Percentiles rank a stretch among this genome's conserved stretches.
phyloP scores from a whole-genome alignment of 768 basidiomycete genomes.

The Pholiota molesta region DNA sequence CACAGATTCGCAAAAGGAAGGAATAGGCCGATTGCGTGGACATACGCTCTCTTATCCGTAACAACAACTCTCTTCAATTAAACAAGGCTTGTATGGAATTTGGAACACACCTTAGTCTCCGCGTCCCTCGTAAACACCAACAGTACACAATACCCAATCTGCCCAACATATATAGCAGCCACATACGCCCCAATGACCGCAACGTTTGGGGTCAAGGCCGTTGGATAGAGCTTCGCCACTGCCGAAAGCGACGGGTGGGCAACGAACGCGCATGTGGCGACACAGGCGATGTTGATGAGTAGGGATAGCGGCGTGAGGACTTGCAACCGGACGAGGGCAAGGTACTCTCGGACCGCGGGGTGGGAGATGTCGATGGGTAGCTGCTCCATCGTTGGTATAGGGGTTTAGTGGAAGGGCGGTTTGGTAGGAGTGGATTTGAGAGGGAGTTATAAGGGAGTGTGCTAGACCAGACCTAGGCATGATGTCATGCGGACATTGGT shows the following conservation, averaged over 20 bases:
- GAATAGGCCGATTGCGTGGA: conserved; percentile 49
- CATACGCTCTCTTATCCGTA: background rate
- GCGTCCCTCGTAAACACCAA: conserved; percentile 70
- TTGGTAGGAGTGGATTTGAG: background rate
- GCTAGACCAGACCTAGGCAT: background rate
- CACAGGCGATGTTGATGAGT: conserved; percentile 75
- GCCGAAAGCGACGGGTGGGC: conserved; percentile 64
- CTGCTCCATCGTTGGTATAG: conserved; percentile 43
- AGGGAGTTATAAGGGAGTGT: background rate
- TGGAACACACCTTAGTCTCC: conserved; percentile 72
- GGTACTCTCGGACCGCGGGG: conserved; percentile 66
- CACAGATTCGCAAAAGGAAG: conserved; percentile 80
- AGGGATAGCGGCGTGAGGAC: conserved; percentile 86
- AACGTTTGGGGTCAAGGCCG: conserved; percentile 71
- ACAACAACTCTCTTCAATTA: background rate
- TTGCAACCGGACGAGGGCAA: conserved; percentile 76
- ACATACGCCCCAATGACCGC: conserved; percentile 63
- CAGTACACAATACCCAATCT: conserved; percentile 83
- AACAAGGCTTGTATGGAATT: background rate
- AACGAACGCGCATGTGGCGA: conserved; percentile 69
- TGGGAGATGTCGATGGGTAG: conserved; percentile 61
- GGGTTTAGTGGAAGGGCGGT: background rate
- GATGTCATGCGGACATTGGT: background rate
- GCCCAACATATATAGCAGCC: conserved; percentile 58
- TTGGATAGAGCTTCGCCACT: conserved; percentile 57